phyloP scores from a whole-genome alignment of 371 early-diverging fungal species.

The Nematocida major region DNA sequence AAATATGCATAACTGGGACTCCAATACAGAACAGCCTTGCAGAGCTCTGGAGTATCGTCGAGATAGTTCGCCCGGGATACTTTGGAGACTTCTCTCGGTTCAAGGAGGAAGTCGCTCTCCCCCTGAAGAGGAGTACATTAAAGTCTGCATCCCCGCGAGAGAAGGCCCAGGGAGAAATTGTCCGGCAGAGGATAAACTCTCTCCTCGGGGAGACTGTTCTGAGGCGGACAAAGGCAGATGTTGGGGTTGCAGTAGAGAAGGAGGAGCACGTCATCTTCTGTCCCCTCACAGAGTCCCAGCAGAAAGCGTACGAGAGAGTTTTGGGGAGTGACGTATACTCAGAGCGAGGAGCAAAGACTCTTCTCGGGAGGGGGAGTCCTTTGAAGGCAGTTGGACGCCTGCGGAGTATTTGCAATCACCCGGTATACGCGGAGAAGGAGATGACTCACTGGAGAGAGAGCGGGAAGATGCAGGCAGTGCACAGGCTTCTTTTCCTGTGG shows the following conservation, averaged over 20 bases:
- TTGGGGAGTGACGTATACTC: constrained; percentile 70
- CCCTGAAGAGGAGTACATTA: constrained; percentile 31
- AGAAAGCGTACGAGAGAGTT: constrained; percentile 71
- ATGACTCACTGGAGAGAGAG: neutral
- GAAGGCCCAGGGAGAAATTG: constrained; percentile 80
- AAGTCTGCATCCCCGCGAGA: constrained; percentile 56
- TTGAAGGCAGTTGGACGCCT: constrained; percentile 82
- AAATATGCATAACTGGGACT: constrained; percentile 83
- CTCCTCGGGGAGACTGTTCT: constrained; percentile 82
- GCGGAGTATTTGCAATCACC: constrained; percentile 90
- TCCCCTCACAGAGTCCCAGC: constrained; percentile 73
- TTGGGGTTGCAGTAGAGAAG: constrained; percentile 75
- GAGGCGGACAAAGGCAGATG: constrained; percentile 81
- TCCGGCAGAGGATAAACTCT: constrained; percentile 75
- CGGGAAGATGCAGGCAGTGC: constrained; percentile 26
- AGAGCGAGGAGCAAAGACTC: constrained; percentile 70
- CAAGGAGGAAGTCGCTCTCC: constrained; percentile 67
- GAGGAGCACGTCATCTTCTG: constrained; percentile 83
- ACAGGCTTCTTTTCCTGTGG: constrained; percentile 20
- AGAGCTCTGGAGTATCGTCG: constrained; percentile 89
- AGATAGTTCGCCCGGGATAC: constrained; percentile 83
- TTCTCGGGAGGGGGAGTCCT: constrained; percentile 73
- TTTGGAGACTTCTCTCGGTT: constrained; percentile 81
- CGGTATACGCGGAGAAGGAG: constrained; percentile 52
- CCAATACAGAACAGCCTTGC: constrained; percentile 91